phyloP scores from a whole-genome alignment of 306 rosid genomes.

The Prunus persica region Prunus_persica_NCBIv2 NC_034009.1:30544001-30544500 shows the following conservation, averaged over 20 bases:
- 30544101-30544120: constrained; percentile 29
- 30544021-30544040: constrained; percentile 90
- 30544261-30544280: constrained; percentile 1
- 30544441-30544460: neutral
- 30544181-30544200: constrained; percentile 39
- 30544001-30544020: constrained; percentile 64
- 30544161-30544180: constrained; percentile 58
- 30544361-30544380: neutral
- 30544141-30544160: constrained; percentile 67
- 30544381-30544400: neutral
- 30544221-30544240: constrained; percentile 80
- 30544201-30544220: constrained; percentile 87
- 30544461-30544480: no score
- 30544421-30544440: constrained; percentile 3
- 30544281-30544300: constrained; percentile 15
- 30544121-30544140: constrained; percentile 69
- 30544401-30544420: neutral
- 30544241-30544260: constrained; percentile 59
- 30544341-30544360: neutral
- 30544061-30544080: constrained; percentile 41
- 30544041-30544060: constrained; percentile 77
- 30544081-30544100: constrained; percentile 33
- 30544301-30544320: neutral
- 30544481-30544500: no score
- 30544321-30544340: neutral